Percentiles rank a stretch among this genome's conserved stretches.
Conservation (phyloP, 768 basidiomycete species). For the Hydnomerulius pinastri region DNA sequence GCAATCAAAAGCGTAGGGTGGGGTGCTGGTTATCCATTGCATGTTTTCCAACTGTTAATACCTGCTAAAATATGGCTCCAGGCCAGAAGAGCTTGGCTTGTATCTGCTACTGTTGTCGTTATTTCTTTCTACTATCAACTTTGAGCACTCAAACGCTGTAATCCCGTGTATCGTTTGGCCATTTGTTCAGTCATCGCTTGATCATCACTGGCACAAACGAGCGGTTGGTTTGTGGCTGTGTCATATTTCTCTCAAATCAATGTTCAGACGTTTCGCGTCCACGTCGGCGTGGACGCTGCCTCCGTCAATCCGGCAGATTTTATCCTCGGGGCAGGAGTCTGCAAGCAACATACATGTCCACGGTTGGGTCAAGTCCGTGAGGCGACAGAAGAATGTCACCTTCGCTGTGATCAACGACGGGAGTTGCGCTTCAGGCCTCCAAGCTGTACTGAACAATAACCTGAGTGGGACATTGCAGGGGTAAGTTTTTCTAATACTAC, state of each 20-base stretch:
- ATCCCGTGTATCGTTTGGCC: not conserved
- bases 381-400: conserved; percentile 85
- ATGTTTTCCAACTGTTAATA: conserved; percentile 20
- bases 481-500: conserved; percentile 7
- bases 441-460: conserved; percentile 65
- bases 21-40: conserved; percentile 2
- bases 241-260: conserved; percentile 17
- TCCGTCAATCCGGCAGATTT: conserved; percentile 39
- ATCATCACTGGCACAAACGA: too few species aligned
- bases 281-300: conserved; percentile 30
- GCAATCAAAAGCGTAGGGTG: conserved; percentile 6
- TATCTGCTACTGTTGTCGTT: conserved; percentile 16
- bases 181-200: too few species aligned
- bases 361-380: conserved; percentile 86
- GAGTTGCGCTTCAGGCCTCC: conserved; percentile 66
- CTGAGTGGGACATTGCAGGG: conserved; percentile 16
- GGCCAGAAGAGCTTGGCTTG: conserved; percentile 20
- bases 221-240: conserved; percentile 30
- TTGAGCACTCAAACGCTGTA: not conserved
- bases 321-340: conserved; percentile 21
- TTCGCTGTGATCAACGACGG: conserved; percentile 87
- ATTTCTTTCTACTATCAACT: conserved; percentile 5
- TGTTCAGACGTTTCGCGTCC: conserved; percentile 30
- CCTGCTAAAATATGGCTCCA: conserved; percentile 24
- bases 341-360: conserved; percentile 47